phyloP scores from a whole-genome alignment of 768 basidiomycete species.

The Cytidiella melzeri region DNA sequence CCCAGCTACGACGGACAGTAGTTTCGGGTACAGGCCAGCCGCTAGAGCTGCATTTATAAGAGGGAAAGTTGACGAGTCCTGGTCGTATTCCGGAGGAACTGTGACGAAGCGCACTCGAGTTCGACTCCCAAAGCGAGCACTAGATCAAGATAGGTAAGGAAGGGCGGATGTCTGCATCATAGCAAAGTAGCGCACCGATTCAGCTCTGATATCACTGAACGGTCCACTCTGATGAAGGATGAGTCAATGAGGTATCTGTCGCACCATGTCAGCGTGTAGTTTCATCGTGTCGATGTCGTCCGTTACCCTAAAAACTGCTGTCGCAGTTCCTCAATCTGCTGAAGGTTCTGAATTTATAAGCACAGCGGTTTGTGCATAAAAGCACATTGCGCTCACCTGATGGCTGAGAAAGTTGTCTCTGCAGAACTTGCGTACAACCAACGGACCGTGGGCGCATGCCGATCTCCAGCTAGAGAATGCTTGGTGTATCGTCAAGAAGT shows the following conservation, averaged over 20 bases:
- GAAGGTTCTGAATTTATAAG: conserved; percentile 75
- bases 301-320: conserved; percentile 51
- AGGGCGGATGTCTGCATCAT: too few species aligned
- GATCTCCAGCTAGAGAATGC: conserved; percentile 85
- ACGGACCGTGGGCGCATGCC: conserved; percentile 54
- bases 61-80: conserved; percentile 55
- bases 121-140: conserved; percentile 64
- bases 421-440: conserved; percentile 69
- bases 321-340: conserved; percentile 93
- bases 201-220: conserved; percentile 60
- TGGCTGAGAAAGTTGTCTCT: conserved; percentile 75
- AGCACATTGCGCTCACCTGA: conserved; percentile 41
- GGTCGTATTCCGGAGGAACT: conserved; percentile 66
- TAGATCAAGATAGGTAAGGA: conserved; percentile 23
- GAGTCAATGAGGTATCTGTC: conserved; percentile 86
- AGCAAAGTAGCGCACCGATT: conserved; percentile 46
- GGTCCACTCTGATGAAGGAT: conserved; percentile 68
- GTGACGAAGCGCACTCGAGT: conserved; percentile 69
- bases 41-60: conserved; percentile 78
- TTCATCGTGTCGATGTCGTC: too few species aligned
- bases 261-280: too few species aligned
- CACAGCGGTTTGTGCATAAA: too few species aligned
- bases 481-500: conserved; percentile 90
- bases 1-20: conserved; percentile 61
- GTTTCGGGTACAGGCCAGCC: conserved; percentile 88